Percentiles rank a stretch among this genome's conserved stretches.
phyloP scores from a whole-genome alignment of 2,329 filamentous ascomycete species.

The Scedosporium aurantiacum region DNA sequence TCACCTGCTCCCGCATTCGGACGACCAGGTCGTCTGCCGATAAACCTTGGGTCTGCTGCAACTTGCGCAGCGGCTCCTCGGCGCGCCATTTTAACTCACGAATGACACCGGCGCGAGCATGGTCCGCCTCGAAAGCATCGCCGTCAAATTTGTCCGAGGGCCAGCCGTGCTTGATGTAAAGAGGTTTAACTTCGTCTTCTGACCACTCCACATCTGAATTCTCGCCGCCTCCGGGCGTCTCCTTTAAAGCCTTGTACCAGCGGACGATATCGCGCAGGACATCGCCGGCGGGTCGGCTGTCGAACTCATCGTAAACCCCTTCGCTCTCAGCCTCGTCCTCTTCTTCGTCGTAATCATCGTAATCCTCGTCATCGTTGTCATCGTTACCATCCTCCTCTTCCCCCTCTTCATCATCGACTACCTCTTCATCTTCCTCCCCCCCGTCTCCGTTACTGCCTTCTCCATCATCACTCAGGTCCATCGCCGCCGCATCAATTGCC shows the following conservation, averaged over 20 bases:
- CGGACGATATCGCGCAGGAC: slow-evolving; percentile 12
- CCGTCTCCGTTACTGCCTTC: not conserved
- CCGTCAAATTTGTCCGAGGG: slow-evolving; percentile 11
- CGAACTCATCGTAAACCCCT: too few relatives aligned
- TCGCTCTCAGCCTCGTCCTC: not conserved
- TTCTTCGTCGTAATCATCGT: not conserved
- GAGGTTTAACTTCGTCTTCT: slow-evolving; percentile 4
- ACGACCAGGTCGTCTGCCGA: too few relatives aligned
- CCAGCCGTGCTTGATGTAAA: slow-evolving; percentile 15
- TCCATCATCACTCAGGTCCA: not conserved
- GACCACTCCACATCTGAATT: slow-evolving; percentile 1
- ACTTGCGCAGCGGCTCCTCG: too few relatives aligned
- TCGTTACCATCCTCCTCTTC: not conserved
- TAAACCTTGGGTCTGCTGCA: too few relatives aligned
- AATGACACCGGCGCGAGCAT: not conserved
- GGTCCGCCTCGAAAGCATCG: slow-evolving; percentile 12
- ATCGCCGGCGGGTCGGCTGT: not conserved
- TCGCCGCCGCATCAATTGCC: not conserved
- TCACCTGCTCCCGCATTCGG: too few relatives aligned
- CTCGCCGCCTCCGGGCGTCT: slow-evolving; percentile 10
- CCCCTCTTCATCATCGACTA: not conserved
- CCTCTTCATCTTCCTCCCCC: not conserved
- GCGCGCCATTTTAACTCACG: too few relatives aligned
- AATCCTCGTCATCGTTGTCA: not conserved
- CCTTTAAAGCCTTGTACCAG: slow-evolving; percentile 12